Evolutionary conservation across 345 rosid genomes (phyloP), one percentile per base, ranked within the genome.

Genomic region (Hibiscus mutabilis): DNA sequence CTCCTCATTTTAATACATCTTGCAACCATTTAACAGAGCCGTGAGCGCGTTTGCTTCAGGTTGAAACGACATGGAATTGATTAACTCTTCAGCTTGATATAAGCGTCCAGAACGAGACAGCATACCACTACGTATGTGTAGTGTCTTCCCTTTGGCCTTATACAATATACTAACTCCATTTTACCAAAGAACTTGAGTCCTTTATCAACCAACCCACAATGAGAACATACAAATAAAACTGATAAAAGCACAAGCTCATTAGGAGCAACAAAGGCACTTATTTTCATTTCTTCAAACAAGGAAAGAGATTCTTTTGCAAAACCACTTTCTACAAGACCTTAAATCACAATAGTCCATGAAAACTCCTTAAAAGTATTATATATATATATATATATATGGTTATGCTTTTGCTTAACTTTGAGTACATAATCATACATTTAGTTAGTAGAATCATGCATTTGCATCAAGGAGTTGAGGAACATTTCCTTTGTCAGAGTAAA

Each of bases 201-300:
- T 71, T 73, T 79, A 58, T 86, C 79, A 16, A 88, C 82, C 47
- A 84, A 76, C 27, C 88, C 82, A 5, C 81, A 79, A 59, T 87
- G 87, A 67, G 87, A 81, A 59, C 90, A 88, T 3, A 89, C 93
- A 73, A 84, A 86, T 47, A 86, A 73, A 71, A 88, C 83, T 5
- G 87, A 79, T 46, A 77, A 71, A 60, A 88, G 84, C 78, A 76
- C 72, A 60, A 83, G 37, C 64, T 79, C 90, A 61, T 84, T 85
- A 22, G 86, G 87, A 53, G 71, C 53, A 13, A 74, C 22, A 4
- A 79, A 72, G 31, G 79, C 51, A 21, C 59, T 76, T 69, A 60
- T 75, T 46, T 71, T 68, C 85, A 82, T 85, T 71, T 86, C 83
- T 57, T 79, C 78, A n/a, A 88, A 88, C 70, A 85, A 61, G 13